These are phyloP conservation scores for Theileria sp. DNA, from an alignment of 169 alveolate species.

Conservation along the genomic window DNA sequence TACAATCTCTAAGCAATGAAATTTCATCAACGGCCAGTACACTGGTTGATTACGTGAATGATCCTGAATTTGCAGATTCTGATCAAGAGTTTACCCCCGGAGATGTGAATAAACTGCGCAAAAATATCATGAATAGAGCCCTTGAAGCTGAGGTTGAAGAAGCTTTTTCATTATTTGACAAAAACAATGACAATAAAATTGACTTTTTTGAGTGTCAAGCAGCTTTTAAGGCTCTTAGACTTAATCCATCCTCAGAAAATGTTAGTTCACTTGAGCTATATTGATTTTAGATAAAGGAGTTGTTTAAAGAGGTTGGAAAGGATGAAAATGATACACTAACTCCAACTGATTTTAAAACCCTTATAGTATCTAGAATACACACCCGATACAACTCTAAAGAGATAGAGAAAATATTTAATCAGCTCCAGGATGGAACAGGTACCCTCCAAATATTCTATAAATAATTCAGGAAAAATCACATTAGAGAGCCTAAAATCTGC, in stretches of 20 bases:
- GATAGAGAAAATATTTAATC: slow-evolving; percentile 59
- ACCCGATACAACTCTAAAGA: slow-evolving; percentile 50
- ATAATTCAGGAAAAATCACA: slow-evolving; percentile 56
- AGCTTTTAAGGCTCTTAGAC: slow-evolving; percentile 64
- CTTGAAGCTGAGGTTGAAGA: slow-evolving; percentile 61
- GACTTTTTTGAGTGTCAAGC: slow-evolving; percentile 65
- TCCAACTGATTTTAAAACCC: slow-evolving; percentile 49
- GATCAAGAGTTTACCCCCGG: slow-evolving; percentile 32
- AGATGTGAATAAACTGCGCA: slow-evolving; percentile 21
- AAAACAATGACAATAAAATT: slow-evolving; percentile 30
- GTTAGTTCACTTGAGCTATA: slow-evolving; percentile 20
- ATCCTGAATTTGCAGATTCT: slow-evolving; percentile 38
- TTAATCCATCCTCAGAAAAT: slow-evolving; percentile 42
- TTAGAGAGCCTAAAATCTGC: slow-evolving; percentile 36
- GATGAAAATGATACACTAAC: slow-evolving; percentile 34
- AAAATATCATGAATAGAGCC: slow-evolving; percentile 46
- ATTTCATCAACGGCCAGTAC: slow-evolving; percentile 3
- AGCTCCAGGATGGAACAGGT: slow-evolving; percentile 65
- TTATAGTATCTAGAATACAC: slow-evolving; percentile 56
- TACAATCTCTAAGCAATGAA: neutral
- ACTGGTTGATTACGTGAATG: slow-evolving; percentile 13
- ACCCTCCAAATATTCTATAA: neutral
- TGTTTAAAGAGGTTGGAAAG: slow-evolving; percentile 58
- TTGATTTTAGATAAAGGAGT: slow-evolving; percentile 34
- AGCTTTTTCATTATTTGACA: slow-evolving; percentile 61